These are phyloP conservation scores for Globisporangium yorkense DNA, from an alignment of 352 stramenopile species.

Conservation along the genomic window DNA sequence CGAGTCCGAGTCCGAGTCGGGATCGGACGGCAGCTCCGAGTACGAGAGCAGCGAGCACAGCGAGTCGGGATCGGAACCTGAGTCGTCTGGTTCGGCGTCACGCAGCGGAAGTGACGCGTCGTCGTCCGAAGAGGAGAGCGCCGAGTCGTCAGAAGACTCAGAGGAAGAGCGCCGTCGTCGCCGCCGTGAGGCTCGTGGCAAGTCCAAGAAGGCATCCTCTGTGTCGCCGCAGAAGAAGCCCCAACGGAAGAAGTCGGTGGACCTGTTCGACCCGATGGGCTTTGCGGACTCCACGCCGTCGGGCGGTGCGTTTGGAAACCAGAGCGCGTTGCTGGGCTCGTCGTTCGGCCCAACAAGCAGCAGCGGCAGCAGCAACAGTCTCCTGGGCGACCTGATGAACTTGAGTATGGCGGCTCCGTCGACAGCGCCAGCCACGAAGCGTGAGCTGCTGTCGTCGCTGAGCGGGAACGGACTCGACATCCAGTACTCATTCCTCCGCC, in stretches of 20 bases:
- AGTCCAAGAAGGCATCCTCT: slow-evolving; percentile 6
- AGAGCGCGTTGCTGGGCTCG: slow-evolving; percentile 1
- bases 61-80: slow-evolving; percentile 14
- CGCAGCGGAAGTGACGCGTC: slow-evolving; percentile 28
- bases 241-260: slow-evolving; percentile 23
- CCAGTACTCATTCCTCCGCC: slow-evolving; percentile 63
- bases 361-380: slow-evolving; percentile 14
- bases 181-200: slow-evolving; percentile 11
- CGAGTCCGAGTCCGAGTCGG: slow-evolving; percentile 27
- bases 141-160: slow-evolving; percentile 43
- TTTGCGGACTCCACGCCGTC: slow-evolving; percentile 28
- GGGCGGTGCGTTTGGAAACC: slow-evolving; percentile 11
- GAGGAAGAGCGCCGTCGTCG: slow-evolving; percentile 32
- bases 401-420: slow-evolving; percentile 40
- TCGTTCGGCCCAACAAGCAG: slow-evolving; percentile 8
- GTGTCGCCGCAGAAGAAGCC: slow-evolving; percentile 29
- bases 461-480: slow-evolving; percentile 53
- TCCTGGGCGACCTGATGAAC: slow-evolving; percentile 59
- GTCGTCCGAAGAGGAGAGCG: slow-evolving; percentile 9
- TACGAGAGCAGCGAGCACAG: slow-evolving; percentile 27
- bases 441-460: slow-evolving; percentile 46
- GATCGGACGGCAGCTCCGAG: slow-evolving; percentile 35
- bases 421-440: slow-evolving; percentile 20
- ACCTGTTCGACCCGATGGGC: slow-evolving; percentile 44
- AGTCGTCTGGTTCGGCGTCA: slow-evolving; percentile 24